Base-by-base conservation (phyloP, 192 early-diverging fungal genomes). In the Mortierella hygrophila region DNA sequence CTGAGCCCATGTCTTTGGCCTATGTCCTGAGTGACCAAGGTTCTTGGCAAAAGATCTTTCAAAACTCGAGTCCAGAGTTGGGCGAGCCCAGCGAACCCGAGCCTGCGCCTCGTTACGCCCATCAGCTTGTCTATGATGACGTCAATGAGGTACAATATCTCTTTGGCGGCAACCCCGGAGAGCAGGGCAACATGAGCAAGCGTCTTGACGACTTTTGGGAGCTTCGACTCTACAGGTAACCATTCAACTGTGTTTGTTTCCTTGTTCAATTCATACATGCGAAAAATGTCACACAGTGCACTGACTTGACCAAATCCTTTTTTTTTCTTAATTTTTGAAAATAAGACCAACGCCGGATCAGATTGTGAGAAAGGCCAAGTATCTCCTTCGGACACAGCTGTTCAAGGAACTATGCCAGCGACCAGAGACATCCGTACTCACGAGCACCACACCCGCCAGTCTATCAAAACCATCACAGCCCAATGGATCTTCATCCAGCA, bases 131-230 rank as follows among this genome's bases (percentile, higher is more conserved):
- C 13, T 99, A 97, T 88, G 95, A 99, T 80, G 82, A 81, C 9
- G 82, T 82, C 26, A 89, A 91, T 11, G 92, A 93, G 70, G 88
- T 88, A 6, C 97, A 99, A 76, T 96, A 95, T 87, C 81, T 99
- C 80, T 99, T 99, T 92, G 98, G 98, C 15, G 98, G 98, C 40
- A 99, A 98, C 75, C 96, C 97, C 8, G 96, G 96, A 7, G 95
- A 96, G 44, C 80, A 74, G 21, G 88, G 79, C 32, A 90, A 92
- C 75, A 84, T 89, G 26, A 93, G 89, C 81, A 89, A 94, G 70
- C 88, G 96, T 38, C 82, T 97, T 15, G 94, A 97, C 77, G 96
- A 97, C 82, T 95, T 97, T 82, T 97, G 96, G 96, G 93, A 96
- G 78, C 88, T 97, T 37, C 78, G 82, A 47, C 89, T 97, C 49